Percentiles rank a stretch among this genome's conserved stretches.
Evolutionary conservation across 768 basidiomycete genomes (phyloP).

Genomic region (Ramaria sp.): DNA sequence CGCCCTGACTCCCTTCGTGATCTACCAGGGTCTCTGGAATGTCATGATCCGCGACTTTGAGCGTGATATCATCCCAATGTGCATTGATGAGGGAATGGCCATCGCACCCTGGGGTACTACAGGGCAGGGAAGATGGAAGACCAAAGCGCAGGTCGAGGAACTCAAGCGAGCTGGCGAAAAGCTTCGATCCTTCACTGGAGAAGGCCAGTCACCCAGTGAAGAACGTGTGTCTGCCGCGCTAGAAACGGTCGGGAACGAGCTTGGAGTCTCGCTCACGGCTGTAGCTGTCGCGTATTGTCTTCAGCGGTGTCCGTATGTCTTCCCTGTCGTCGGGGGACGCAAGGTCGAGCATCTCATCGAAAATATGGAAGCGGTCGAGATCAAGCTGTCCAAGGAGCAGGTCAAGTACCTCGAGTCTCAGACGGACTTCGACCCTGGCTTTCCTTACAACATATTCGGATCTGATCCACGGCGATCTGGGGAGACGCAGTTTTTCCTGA

Average conservation of each 20-base stretch:
- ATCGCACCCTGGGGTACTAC: constrained; percentile 34
- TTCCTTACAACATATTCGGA: constrained; percentile 6
- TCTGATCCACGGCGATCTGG: no score
- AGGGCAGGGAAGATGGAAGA: constrained; percentile 29
- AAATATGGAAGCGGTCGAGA: constrained; percentile 13
- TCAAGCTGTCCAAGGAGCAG: constrained; percentile 9
- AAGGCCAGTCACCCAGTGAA: constrained; percentile 8
- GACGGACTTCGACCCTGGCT: constrained; percentile 9
- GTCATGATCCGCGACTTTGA: constrained; percentile 26
- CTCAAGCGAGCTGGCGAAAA: constrained; percentile 6
- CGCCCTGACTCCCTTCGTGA: constrained; percentile 28
- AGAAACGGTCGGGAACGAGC: constrained; percentile 12
- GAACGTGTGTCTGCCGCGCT: constrained; percentile 10
- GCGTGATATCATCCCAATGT: constrained; percentile 32
- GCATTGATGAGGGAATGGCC: constrained; percentile 21
- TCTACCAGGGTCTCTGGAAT: constrained; percentile 31
- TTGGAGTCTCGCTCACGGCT: constrained; percentile 6
- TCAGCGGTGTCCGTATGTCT: constrained; percentile 23
- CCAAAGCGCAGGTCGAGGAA: constrained; percentile 26
- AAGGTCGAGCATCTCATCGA: constrained; percentile 17
- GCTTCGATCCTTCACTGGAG: neutral
- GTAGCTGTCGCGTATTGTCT: neutral
- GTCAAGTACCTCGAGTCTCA: constrained; percentile 9
- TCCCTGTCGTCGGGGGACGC: constrained; percentile 17
- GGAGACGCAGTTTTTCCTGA: neutral